Evolutionary conservation across 2,329 filamentous ascomycete genomes (phyloP).

Genomic region (Graphilbum ipis-grandicollis): DNA sequence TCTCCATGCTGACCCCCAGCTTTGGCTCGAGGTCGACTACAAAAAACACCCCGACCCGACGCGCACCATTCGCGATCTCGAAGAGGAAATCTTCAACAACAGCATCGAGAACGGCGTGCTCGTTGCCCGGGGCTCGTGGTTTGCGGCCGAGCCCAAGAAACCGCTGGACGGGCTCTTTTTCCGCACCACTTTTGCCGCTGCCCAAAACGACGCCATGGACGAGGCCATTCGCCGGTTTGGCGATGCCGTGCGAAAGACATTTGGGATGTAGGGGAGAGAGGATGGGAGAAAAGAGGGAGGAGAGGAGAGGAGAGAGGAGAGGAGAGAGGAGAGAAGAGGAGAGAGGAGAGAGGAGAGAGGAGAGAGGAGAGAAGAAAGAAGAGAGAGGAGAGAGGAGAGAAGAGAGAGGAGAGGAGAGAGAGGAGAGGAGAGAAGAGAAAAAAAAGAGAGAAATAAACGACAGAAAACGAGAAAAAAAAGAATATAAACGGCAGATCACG

Average conservation of each 20-base stretch:
- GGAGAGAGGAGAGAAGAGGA: background rate
- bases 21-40: constrained; percentile 58
- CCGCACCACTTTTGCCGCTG: constrained; percentile 76
- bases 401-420: no score
- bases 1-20: constrained; percentile 19
- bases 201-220: constrained; percentile 50
- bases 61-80: constrained; percentile 46
- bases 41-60: constrained; percentile 43
- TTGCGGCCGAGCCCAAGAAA: constrained; percentile 54
- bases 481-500: no score
- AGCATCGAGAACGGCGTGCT: constrained; percentile 65
- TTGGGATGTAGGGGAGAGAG: constrained; percentile 14
- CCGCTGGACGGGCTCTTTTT: constrained; percentile 58
- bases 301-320: background rate
- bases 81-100: constrained; percentile 71
- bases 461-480: no score
- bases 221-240: constrained; percentile 63
- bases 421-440: no score
- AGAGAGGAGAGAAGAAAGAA: no score
- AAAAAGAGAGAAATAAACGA: no score
- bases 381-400: no score
- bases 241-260: constrained; percentile 47
- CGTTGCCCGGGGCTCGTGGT: constrained; percentile 78
- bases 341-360: background rate
- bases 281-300: background rate